Evolutionary conservation across 2,329 filamentous ascomycete genomes (phyloP).

Genomic region (Berkeleyomyces basicola): DNA sequence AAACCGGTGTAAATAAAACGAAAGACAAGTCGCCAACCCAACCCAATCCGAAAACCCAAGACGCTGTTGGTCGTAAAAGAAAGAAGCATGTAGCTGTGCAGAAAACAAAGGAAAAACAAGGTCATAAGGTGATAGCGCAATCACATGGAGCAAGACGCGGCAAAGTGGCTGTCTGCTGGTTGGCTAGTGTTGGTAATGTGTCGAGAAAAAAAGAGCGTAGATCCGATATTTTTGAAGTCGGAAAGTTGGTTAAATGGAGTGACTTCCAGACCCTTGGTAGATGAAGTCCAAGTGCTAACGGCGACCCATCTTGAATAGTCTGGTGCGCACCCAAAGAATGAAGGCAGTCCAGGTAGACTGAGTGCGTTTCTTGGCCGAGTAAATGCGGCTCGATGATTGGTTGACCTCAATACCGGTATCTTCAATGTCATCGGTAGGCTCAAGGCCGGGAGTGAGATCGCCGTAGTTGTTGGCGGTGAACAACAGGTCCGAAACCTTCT

Average conservation of each 20-base stretch:
- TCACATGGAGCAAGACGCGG: not conserved
- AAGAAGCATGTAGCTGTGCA: not conserved
- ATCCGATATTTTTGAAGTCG: not conserved
- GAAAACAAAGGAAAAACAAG: conserved; percentile 1
- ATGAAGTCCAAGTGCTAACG: conserved; percentile 17
- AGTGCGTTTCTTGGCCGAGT: conserved; percentile 41
- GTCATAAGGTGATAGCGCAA: not conserved
- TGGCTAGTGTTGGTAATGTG: not conserved
- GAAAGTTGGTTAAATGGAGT: not conserved
- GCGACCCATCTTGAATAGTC: conserved; percentile 26
- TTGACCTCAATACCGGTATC: conserved; percentile 30
- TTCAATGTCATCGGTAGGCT: conserved; percentile 18
- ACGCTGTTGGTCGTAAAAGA: not conserved
- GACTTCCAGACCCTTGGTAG: not conserved
- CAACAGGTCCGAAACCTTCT: conserved; percentile 23
- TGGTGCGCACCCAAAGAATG: conserved; percentile 46
- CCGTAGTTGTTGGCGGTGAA: conserved; percentile 33
- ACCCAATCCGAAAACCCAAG: not conserved
- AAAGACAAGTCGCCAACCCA: conserved; percentile 3
- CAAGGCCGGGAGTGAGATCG: conserved; percentile 21
- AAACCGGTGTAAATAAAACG: not conserved
- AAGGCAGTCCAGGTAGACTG: conserved; percentile 46
- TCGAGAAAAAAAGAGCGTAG: not conserved
- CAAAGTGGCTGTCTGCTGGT: not conserved
- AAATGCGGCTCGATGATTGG: conserved; percentile 23